phyloP scores from a whole-genome alignment of 2,329 filamentous ascomycete species.

The Fusarium pilosicola region DNA sequence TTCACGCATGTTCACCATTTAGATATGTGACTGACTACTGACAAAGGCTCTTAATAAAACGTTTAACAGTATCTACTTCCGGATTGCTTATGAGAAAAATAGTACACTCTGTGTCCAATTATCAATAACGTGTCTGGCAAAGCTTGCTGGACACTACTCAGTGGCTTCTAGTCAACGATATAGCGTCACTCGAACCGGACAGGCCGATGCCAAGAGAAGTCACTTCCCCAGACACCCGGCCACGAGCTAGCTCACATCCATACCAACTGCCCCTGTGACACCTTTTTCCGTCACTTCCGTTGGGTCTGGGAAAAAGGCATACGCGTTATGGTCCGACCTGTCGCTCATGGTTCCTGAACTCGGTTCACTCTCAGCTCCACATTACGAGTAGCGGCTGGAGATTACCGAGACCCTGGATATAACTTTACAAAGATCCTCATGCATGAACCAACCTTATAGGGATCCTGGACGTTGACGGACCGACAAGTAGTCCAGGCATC shows the following conservation, averaged over 20 bases:
- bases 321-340: rapidly evolving
- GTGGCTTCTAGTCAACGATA: background rate
- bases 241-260: too few species aligned
- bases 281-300: too few species aligned
- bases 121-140: too few species aligned
- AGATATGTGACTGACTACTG: too few species aligned
- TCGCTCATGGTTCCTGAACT: too few species aligned
- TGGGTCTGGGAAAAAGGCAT: too few species aligned
- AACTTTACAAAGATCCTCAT: rapidly evolving
- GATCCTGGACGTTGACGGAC: background rate
- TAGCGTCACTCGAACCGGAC: background rate
- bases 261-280: too few species aligned
- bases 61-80: rapidly evolving
- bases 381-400: background rate
- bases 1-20: background rate
- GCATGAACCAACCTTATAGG: rapidly evolving
- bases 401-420: background rate
- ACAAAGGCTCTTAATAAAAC: background rate
- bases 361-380: too few species aligned
- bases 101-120: background rate
- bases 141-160: background rate
- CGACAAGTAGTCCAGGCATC: background rate
- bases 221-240: background rate
- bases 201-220: background rate
- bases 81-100: background rate